Evolutionary conservation across 495 filamentous ascomycete species (phyloP).

Genomic region (Talaromyces trachyspermus): DNA sequence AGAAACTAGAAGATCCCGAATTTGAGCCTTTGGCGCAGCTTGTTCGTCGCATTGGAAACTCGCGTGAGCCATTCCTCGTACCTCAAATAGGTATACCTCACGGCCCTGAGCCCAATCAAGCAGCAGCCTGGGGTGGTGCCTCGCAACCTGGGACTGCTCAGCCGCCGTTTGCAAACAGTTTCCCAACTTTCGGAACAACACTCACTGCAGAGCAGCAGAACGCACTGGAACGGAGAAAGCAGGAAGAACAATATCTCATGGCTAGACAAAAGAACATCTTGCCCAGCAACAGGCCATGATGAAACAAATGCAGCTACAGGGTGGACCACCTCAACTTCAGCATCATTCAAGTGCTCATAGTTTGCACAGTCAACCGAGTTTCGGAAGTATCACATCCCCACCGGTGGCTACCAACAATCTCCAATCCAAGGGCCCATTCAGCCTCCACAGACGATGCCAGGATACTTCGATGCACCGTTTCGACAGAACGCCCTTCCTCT

Average conservation of each 20-base stretch:
- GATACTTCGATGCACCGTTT: slow-evolving; percentile 63
- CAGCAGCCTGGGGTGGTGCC: slow-evolving; percentile 30
- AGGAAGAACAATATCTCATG: slow-evolving; percentile 95
- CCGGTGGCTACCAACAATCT: slow-evolving; percentile 63
- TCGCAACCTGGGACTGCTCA: slow-evolving; percentile 58
- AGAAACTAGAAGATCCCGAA: slow-evolving; percentile 84
- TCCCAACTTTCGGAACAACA: slow-evolving; percentile 96
- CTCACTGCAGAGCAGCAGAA: slow-evolving; percentile 97
- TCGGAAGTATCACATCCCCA: slow-evolving; percentile 84
- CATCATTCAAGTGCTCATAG: slow-evolving; percentile 94
- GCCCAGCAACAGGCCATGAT: slow-evolving; percentile 76
- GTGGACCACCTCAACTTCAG: slow-evolving; percentile 57
- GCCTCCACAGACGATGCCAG: slow-evolving; percentile 45
- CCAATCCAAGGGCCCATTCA: slow-evolving; percentile 64
- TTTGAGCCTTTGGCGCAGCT: slow-evolving; percentile 96
- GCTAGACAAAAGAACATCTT: slow-evolving; percentile 91
- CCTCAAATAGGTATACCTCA: slow-evolving; percentile 93
- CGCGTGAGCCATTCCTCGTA: slow-evolving; percentile 91
- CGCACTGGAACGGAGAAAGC: slow-evolving; percentile 88
- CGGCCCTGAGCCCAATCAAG: slow-evolving; percentile 50
- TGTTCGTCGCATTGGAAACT: slow-evolving; percentile 94
- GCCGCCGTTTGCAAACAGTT: slow-evolving; percentile 89
- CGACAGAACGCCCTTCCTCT: slow-evolving; percentile 33
- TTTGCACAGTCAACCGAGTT: slow-evolving; percentile 91
- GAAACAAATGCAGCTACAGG: slow-evolving; percentile 64